Conservation (phyloP, 495 filamentous ascomycete genomes). For the Penicillium argentinense region DNA sequence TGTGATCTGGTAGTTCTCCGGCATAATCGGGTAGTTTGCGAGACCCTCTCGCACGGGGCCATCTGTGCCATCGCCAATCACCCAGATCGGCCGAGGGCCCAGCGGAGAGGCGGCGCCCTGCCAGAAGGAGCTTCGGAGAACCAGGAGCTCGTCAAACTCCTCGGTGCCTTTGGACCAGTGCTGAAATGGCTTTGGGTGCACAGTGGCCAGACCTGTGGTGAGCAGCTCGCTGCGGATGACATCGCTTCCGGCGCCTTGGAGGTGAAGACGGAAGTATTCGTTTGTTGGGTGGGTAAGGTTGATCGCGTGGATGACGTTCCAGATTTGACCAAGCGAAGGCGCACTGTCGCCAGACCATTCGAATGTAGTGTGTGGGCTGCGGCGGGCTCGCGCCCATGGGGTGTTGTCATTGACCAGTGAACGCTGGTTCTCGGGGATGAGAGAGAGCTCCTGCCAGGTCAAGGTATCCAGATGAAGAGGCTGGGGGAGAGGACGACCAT, state of each 20-base stretch:
- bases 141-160: slow-evolving; percentile 26
- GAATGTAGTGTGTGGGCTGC: slow-evolving; percentile 38
- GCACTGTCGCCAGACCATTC: slow-evolving; percentile 35
- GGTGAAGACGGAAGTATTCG: slow-evolving; percentile 54
- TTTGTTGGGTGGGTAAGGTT: slow-evolving; percentile 53
- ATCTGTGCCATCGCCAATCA: slow-evolving; percentile 36
- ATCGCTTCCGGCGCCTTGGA: slow-evolving; percentile 40
- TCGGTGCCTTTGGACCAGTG: slow-evolving; percentile 17
- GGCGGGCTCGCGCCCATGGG: slow-evolving; percentile 43
- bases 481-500: slow-evolving; percentile 27
- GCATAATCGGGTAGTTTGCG: slow-evolving; percentile 51
- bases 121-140: slow-evolving; percentile 58
- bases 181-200: slow-evolving; percentile 43
- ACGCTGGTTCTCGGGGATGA: slow-evolving; percentile 19
- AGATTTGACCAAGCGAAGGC: slow-evolving; percentile 58
- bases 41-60: slow-evolving; percentile 32
- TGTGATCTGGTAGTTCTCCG: slow-evolving; percentile 56
- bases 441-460: slow-evolving; percentile 32
- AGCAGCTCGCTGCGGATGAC: slow-evolving; percentile 50
- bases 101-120: slow-evolving; percentile 66
- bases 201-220: slow-evolving; percentile 50
- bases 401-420: slow-evolving; percentile 43
- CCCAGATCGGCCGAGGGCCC: slow-evolving; percentile 62
- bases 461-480: slow-evolving; percentile 33
- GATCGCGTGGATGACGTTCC: slow-evolving; percentile 60